These are phyloP conservation scores for Botrytis galanthina DNA, from an alignment of 2,329 filamentous ascomycete species.

Conservation along the genomic window DNA sequence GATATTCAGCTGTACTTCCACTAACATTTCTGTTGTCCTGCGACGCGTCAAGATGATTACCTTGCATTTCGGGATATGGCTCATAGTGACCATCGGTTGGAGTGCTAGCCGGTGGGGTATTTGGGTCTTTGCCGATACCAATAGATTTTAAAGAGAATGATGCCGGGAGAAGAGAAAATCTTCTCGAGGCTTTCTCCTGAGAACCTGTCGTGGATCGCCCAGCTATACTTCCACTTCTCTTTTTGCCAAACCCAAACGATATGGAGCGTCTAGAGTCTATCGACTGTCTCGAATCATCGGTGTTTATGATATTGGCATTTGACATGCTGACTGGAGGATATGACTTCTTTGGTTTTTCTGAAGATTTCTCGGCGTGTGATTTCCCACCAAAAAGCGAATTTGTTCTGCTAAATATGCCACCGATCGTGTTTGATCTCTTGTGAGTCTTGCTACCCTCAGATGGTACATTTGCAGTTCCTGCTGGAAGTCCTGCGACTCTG, in stretches of 20 bases:
- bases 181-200: conserved; percentile 56
- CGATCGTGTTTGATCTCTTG: conserved; percentile 73
- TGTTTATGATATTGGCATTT: conserved; percentile 50
- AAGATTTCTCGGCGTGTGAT: conserved; percentile 43
- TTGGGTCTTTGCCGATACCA: conserved; percentile 53
- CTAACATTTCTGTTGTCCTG: conserved; percentile 31
- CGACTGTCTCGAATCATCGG: conserved; percentile 51
- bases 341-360: conserved; percentile 64
- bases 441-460: conserved; percentile 45
- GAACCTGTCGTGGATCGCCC: conserved; percentile 48
- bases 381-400: conserved; percentile 74
- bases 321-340: conserved; percentile 91
- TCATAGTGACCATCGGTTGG: conserved; percentile 31
- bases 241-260: conserved; percentile 66
- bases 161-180: conserved; percentile 69
- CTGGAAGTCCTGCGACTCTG: conserved; percentile 54
- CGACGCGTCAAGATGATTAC: conserved; percentile 30
- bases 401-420: conserved; percentile 78
- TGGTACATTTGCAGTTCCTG: conserved; percentile 45
- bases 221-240: conserved; percentile 64
- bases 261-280: conserved; percentile 74
- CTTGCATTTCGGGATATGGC: conserved; percentile 30
- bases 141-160: conserved; percentile 65
- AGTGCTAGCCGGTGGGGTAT: conserved; percentile 28
- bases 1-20: conserved; percentile 27